Evolutionary conservation across 1,139 yeast genomes (phyloP), one percentile per base, ranked within the genome.

Genomic region (Diutina siamensis): DNA sequence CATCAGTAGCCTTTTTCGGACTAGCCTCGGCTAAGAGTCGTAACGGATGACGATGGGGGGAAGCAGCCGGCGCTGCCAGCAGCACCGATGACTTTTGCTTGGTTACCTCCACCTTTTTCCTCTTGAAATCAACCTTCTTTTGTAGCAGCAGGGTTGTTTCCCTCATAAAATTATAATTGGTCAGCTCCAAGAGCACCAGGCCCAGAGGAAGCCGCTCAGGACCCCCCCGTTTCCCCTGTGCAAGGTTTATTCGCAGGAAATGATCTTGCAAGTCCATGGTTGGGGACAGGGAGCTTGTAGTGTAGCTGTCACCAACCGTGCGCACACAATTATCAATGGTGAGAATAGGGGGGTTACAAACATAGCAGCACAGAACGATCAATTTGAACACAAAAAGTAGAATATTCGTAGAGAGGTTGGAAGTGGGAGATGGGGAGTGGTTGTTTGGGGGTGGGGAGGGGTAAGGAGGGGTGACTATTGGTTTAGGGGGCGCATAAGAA

Each of bases 91-190:
- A 4, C 4, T 8, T 31, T 13, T 9, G 34, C 15, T 31, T 31
- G 19, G 32, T 3, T 12, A 25, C 19, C 42, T 38, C 42, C 32
- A 25, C 17, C 19, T 25, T 25, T 12, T 22, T 38, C 19, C 42
- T 31, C 13, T 38, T 38, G n/a, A 13, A 38, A 12, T 38, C 42
- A n/a, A 25, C 33, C 21, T 38, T 38, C 32, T 38, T 38, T 25
- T 38, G 42, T 19, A 38, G 42, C 42, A 38, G 42, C 42, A 38
- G 42, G 15, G 42, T 38, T n/a, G 42, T 38, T 8, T 25, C 42
- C 19, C 42, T 7, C 42, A 38, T 38, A 15, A 38, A 38, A 18
- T 15, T 25, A 15, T 25, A 38, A 25, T 38, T 38, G 42, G 42
- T 38, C 33, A 25, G 25, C 20, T 38, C 42, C 32, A 17, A 17